These are phyloP conservation scores for Pichia nanzhaoensis DNA, from an alignment of 805 yeast species.

Conservation along the genomic window DNA sequence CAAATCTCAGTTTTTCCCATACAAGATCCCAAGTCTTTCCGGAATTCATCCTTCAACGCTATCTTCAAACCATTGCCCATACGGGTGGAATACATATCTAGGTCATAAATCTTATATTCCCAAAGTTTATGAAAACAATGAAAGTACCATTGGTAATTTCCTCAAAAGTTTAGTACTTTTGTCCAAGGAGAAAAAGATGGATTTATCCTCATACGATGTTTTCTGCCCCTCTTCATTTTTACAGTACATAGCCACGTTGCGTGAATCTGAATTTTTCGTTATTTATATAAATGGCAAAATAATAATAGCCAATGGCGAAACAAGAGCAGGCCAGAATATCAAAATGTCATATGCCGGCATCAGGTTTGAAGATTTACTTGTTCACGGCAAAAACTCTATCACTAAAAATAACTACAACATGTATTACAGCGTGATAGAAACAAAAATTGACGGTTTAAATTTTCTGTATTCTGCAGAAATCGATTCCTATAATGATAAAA, in stretches of 20 bases:
- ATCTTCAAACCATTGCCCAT: conserved; percentile 2
- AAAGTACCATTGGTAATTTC: conserved; percentile 8
- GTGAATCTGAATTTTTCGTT: conserved; percentile 9
- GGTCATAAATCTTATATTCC: conserved; percentile 10
- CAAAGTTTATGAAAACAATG: conserved; percentile 2
- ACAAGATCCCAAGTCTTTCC: neutral
- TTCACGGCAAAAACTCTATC: conserved; percentile 6
- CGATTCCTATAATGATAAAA: conserved; percentile 4
- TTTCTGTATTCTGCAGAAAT: conserved; percentile 14
- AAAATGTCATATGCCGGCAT: conserved; percentile 16
- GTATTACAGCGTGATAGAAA: conserved; percentile 9
- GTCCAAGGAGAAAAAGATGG: neutral
- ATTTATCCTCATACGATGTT: conserved; percentile 1
- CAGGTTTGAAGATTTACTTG: conserved; percentile 17
- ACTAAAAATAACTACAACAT: conserved; percentile 13
- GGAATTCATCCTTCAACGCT: neutral
- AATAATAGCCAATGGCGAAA: conserved; percentile 12
- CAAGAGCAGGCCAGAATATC: conserved; percentile 9
- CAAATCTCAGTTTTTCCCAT: conserved; percentile 1
- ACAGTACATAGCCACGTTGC: conserved; percentile 10
- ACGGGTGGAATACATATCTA: conserved; percentile 8
- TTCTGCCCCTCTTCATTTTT: conserved; percentile 14
- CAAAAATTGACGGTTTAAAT: conserved; percentile 4
- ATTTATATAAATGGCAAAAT: conserved; percentile 3
- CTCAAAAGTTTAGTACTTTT: neutral